Base-by-base conservation (phyloP, 768 basidiomycete species). In the Rhodotorula kratochvilovae region DNA sequence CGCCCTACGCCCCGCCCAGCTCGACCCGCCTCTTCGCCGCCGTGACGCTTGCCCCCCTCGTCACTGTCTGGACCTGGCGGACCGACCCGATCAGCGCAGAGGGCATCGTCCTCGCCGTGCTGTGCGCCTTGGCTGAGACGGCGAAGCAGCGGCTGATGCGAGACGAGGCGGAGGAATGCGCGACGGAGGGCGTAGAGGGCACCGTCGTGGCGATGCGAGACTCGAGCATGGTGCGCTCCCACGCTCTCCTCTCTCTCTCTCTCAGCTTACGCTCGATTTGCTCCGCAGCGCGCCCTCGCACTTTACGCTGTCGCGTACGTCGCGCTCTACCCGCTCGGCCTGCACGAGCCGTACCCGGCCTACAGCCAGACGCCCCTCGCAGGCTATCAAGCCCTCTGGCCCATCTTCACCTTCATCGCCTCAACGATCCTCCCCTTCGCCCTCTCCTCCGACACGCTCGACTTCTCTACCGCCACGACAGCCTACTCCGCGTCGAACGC, bases 31-130 rank as follows among this genome's bases (percentile, higher is more conserved):
- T 62, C 54, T 57, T n/a, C 13, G 39, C 53, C 54, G 42, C 61
- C 55, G 43, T 57, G 27, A 23, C 55, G 2, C 23, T 63, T 31
- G 67, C 61, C 33, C 33, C 48, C 3, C 46, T 68, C 67, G 61
- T 33, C 54, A 31, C 46, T 12, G 55, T 62, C 33, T 53, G 67
- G 15, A 58, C 61, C 25, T 57, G 45, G 27, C 59, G 61, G 5
- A 48, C 55, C 31, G 31, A 31, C 4, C 21, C 7, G 15, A 16
- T 35, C 27, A 53, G 35, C 54, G 27, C 46, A 53, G 15, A 63
- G 39, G 33, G 51, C 31, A 23, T 68, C 31, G 16, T 56, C 21
- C 29, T 62, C 19, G 67, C 60, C 1, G 16, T 68, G 2, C 5
- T 68, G 3, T 21, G 61, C 17, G 29, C 54, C 21, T 51, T 45